Base-by-base conservation (phyloP, 192 early-diverging fungal species). In the Coemansia sp. region DNA sequence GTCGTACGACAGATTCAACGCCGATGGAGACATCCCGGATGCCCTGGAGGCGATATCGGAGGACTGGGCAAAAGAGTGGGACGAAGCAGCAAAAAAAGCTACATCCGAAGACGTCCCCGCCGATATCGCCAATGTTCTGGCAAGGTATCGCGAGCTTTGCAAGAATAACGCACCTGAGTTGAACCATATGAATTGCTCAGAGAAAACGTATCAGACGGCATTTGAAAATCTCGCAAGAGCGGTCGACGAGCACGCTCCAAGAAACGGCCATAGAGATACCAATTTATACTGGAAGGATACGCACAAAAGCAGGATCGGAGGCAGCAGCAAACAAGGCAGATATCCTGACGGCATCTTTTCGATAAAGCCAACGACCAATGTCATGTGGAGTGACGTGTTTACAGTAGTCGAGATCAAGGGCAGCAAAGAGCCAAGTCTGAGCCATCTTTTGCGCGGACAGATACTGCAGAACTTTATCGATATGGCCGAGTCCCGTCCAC, bases 401-500 rank as follows among this genome's bases (percentile, higher is more conserved):
- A 22, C 30, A 1, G 55, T 31, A 2, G 23, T 57, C 20, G 30
- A 57, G 23, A 41, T 57, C 7, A 57, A 57, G 17, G 25, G 23
- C 33, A 27, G 37, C n/a, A 37, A 25, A 8, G 20, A 36, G 4
- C 10, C 34, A 1, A 13, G 7, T 0, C 2, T 31, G 27, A 41
- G 36, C 30, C 4, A 36, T 25, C 3, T 23, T 4, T 19, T 57
- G 2, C 15, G 19, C 13, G 55, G 55, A 14, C 55, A 57, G n/a
- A 13, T 57, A 6, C 19, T 57, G 0, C 55, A 57, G 22, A 25
- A 20, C 55, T 40, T 57, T 4, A 25, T 57, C 17, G 55, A 40
- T 15, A 57, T 57, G 55, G 55, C 55, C 20, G 17, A 17, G 30
- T 13, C 11, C 55, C 55, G 30, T 2, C 55, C 55, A 40, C 55